Conservation (phyloP, 176 grass and related monocot genomes). For the Eleusine coracana region DNA sequence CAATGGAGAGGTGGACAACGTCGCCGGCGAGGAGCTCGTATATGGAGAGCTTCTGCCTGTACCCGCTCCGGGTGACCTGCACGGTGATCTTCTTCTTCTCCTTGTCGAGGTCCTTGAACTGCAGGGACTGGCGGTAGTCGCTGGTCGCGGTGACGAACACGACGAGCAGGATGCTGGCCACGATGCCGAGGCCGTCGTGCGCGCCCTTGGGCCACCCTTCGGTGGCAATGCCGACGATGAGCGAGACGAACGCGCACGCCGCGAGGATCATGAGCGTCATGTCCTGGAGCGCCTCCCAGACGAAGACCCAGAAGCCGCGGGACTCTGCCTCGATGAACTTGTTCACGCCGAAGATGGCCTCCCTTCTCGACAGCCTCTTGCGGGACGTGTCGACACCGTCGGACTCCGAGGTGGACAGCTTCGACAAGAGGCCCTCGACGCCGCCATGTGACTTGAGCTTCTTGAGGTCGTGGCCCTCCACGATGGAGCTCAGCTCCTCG, state of each 20-base stretch:
- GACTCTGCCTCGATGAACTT: conserved; percentile 69
- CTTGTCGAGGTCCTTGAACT: conserved; percentile 97
- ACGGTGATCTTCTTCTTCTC: conserved; percentile 95
- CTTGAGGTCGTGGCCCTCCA: conserved; percentile 90
- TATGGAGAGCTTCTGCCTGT: conserved; percentile 81
- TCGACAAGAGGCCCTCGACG: conserved; percentile 53
- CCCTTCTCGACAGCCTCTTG: conserved; percentile 38
- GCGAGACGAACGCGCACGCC: conserved; percentile 68
- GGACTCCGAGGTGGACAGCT: conserved; percentile 68
- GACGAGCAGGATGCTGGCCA: conserved; percentile 83
- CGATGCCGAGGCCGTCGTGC: conserved; percentile 90
- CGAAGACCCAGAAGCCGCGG: conserved; percentile 85
- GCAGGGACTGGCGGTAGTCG: conserved; percentile 89
- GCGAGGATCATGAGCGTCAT: conserved; percentile 94
- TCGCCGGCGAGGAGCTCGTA: conserved; percentile 87
- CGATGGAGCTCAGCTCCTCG: conserved; percentile 76
- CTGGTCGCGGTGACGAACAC: conserved; percentile 89
- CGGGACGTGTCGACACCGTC: conserved; percentile 51
- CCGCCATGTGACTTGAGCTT: conserved; percentile 69
- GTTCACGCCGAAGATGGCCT: conserved; percentile 74
- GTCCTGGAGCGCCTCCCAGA: conserved; percentile 92
- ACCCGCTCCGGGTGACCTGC: conserved; percentile 78
- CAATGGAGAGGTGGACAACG: conserved; percentile 83
- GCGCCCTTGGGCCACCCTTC: conserved; percentile 97
- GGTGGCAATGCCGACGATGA: conserved; percentile 75